Evolutionary conservation across 305 asterid species (phyloP), one percentile per base, ranked within the genome.

Genomic region (Solanum hybrid): DNA sequence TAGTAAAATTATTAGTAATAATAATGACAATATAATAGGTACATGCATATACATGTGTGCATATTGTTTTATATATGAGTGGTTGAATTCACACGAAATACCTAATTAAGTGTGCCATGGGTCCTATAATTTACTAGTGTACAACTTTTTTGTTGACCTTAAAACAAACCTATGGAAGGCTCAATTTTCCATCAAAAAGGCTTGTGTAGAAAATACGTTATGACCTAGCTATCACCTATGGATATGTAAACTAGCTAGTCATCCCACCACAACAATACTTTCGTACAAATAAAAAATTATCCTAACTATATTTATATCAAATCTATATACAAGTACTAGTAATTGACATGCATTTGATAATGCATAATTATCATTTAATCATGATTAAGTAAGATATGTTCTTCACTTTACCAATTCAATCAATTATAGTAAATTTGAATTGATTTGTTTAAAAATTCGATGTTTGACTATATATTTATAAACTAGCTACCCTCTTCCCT

Each of bases 101-200:
- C 76, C 45, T 85, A 51, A 85, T 85, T 85, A 56, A 56, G 76
- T 85, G 88, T 85, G 87, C 87, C 87, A 22, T 56, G 10, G 87
- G 3, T 51, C 42, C 87, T 85, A 56, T 32, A 17, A 17, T 51
- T 84, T 84, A 3, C 42, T 51, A 56, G 42, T 56, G 35, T 32
- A 32, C 45, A 56, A 85, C 88, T 19, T 85, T 82, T 87, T 78
- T 93, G 93, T 94, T 94, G 93, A 94, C 94, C 93, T 91, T 89
- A 90, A 91, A 94, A 88, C 89, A 56, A 84, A 84, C 78, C 91
- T 90, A 89, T 87, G 15, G 3, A 66, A 34, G 80, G 92, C 45
- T 87, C 71, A 82, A 81, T 19, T 82, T 69, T 89, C 88, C 45
- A 22, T 56, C 4, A 85, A 56, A 84, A 77, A 56, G 40, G 42